Base-by-base conservation (phyloP, 345 rosid genomes). In the Boechera divaricarpa region DNA sequence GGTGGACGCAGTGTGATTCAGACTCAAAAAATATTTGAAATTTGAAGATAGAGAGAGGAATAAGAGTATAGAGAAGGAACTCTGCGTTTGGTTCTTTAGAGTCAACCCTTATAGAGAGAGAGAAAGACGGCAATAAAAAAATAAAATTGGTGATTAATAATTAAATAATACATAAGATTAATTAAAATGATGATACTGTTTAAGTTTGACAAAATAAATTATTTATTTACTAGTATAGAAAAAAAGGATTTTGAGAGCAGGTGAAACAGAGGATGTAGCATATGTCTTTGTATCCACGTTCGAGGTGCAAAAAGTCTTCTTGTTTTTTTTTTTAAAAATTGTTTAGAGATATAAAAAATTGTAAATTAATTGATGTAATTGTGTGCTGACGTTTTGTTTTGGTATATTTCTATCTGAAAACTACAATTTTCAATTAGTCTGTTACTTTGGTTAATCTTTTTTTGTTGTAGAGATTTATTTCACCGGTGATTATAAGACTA, bases 101-200 rank as follows among this genome's bases (percentile, higher is more conserved):
- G 82, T 79, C 82, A 79, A 79, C 78, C 15, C 75, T 79, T 79
- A 52, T 59, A 45, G 52, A 73, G 78, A 73, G 44, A 35, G 55
- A 51, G 55, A 21, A 10, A 41, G 73, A 72, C 73, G 77, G 81
- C 26, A 32, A 72, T 78, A 72, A 33, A 21, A 21, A 21, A 2
- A 28, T 28, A 26, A 62, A 24, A 69, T 35, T 38, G 9, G 12
- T 54, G 2, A 9, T 58, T 51, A 10, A 21, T 59, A 0, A 31
- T 47, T 33, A 12, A 24, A 4, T 61, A 61, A 13, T 3, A 26
- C 10, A 64, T 7, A 58, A 11, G 47, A 42, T 16, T 39, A 2
- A n/a, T 54, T 5, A 10, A 57, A 29, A 67, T 65, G 58, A 38
- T 45, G 11, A 35, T 7, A 36, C 42, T 39, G 42, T 39, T 55